phyloP scores from a whole-genome alignment of 805 yeast genomes.

The Hanseniaspora opuntiae region DNA sequence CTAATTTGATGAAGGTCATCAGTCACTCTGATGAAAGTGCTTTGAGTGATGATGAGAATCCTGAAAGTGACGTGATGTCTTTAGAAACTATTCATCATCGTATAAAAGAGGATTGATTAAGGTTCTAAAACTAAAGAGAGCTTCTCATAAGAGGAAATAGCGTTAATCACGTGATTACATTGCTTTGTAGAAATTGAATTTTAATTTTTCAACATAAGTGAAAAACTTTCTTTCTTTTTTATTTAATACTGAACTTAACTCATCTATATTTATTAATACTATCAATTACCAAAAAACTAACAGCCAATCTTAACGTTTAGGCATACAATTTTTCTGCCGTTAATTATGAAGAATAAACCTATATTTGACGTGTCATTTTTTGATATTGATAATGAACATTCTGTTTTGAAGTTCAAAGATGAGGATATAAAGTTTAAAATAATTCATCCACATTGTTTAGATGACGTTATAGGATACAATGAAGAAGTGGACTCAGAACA shows the following conservation, averaged over 20 bases:
- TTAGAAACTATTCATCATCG: background rate
- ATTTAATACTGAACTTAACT: too few species aligned
- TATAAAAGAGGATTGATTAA: background rate
- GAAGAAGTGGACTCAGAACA: background rate
- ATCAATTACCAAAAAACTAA: too few species aligned
- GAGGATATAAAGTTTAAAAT: background rate
- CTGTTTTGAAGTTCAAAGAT: background rate
- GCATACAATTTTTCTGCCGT: background rate
- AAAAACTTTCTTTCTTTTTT: too few species aligned
- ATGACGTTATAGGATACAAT: background rate
- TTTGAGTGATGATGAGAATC: background rate
- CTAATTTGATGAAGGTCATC: background rate
- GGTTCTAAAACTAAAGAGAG: too few species aligned
- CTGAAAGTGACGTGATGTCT: background rate
- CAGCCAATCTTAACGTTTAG: too few species aligned
- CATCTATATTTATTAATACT: too few species aligned
- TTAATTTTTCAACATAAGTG: too few species aligned
- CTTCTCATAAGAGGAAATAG: too few species aligned
- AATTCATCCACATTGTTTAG: background rate
- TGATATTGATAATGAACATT: background rate
- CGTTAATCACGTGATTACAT: too few species aligned
- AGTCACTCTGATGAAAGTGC: background rate
- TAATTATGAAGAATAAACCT: background rate
- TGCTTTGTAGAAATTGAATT: too few species aligned
- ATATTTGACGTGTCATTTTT: conserved; percentile 8